These are phyloP conservation scores for Penicillium lividum DNA, from an alignment of 495 filamentous ascomycete genomes.

Conservation along the genomic window DNA sequence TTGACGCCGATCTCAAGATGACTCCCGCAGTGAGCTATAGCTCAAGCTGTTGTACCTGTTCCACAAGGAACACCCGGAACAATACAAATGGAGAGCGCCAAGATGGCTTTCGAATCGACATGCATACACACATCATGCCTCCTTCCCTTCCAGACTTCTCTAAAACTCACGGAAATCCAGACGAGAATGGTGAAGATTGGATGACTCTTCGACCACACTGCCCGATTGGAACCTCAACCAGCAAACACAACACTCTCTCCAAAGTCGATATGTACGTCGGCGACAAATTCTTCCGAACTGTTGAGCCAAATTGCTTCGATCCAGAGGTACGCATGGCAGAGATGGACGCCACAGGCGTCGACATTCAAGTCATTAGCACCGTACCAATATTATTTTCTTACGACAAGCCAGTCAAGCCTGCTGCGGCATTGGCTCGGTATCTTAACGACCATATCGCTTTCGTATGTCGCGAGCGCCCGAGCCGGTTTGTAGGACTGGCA, in stretches of 20 bases:
- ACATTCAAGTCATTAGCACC: constrained; percentile 24
- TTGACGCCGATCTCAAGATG: neutral
- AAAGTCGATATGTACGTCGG: constrained; percentile 25
- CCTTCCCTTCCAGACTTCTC: constrained; percentile 24
- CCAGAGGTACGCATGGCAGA: constrained; percentile 17
- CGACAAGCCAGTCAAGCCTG: constrained; percentile 20
- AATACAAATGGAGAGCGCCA: neutral
- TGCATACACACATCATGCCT: constrained; percentile 29
- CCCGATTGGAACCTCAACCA: neutral
- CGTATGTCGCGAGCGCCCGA: constrained; percentile 16
- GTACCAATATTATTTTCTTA: constrained; percentile 26
- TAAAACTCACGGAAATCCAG: constrained; percentile 6
- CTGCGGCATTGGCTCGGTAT: constrained; percentile 12
- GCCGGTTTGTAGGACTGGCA: constrained; percentile 21
- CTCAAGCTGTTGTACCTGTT: constrained; percentile 1
- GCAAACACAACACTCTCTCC: neutral
- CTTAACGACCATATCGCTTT: constrained; percentile 24
- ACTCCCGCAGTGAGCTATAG: neutral
- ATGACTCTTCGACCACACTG: constrained; percentile 13
- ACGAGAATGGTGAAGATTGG: constrained; percentile 10
- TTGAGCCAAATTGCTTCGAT: constrained; percentile 25
- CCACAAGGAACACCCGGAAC: neutral
- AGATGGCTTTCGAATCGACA: constrained; percentile 22
- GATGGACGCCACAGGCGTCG: constrained; percentile 21
- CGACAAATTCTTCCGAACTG: constrained; percentile 23